Evolutionary conservation across 176 grass and related monocot species (phyloP).

Genomic region (Oryza punctata): DNA sequence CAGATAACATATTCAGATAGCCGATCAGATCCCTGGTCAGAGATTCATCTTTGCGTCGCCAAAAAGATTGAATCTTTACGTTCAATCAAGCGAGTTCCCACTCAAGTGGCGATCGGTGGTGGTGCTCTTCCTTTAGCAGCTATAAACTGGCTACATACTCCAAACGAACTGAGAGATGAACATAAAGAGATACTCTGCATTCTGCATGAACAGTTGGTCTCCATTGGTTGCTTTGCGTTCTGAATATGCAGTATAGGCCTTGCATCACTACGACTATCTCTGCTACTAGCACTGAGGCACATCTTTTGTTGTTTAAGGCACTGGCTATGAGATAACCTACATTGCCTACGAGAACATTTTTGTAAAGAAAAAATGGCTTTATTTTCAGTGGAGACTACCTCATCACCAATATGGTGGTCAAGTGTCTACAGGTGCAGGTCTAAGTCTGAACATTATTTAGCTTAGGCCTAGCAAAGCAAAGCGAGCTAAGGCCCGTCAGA

Average conservation of each 20-base stretch:
- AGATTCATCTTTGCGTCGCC: conserved; percentile 55
- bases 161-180: not conserved
- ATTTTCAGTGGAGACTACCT: conserved; percentile 26
- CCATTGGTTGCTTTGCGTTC: conserved; percentile 22
- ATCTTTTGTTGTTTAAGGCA: not conserved
- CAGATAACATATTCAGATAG: conserved; percentile 36
- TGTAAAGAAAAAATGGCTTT: not conserved
- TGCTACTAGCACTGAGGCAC: not conserved
- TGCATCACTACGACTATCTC: not conserved
- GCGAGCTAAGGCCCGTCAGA: not conserved
- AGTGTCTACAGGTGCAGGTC: conserved; percentile 20
- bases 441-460: conserved; percentile 33
- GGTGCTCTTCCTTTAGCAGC: conserved; percentile 41
- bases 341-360: not conserved
- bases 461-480: conserved; percentile 36
- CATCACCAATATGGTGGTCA: conserved; percentile 23
- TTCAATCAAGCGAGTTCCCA: conserved; percentile 57
- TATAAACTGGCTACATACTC: conserved; percentile 13
- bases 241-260: not conserved
- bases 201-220: not conserved
- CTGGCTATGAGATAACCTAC: conserved; percentile 25
- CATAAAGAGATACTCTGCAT: not conserved
- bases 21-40: conserved; percentile 47
- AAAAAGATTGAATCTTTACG: conserved; percentile 58
- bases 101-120: conserved; percentile 21